Evolutionary conservation across 2,329 filamentous ascomycete genomes (phyloP), one percentile per base, ranked within the genome.

Genomic region (Pseudogymnoascus verrucosus): DNA sequence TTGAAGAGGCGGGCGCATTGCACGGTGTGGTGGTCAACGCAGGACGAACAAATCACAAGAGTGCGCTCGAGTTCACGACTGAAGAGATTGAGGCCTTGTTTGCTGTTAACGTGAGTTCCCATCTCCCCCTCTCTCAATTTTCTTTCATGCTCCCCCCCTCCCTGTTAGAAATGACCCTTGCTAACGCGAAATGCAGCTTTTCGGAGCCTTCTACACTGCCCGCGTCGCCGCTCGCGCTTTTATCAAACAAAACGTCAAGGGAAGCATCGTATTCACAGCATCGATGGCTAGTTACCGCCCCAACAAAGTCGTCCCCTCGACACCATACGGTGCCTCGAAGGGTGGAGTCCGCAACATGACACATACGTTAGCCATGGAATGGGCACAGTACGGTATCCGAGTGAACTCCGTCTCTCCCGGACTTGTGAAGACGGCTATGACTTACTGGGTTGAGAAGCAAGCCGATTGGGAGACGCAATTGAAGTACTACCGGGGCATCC

Each of bases 401-500:
- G 71, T 74, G 47, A 78, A 78, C 68, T 72, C 71, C 5, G 69
- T 78, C 11, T 77, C 74, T 0, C 76, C 76, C 0, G 76, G 65
- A 70, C 67, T 68, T 21, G 65, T 71, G 1, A 68, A 64, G 40
- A 69, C 75, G 0, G 75, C 74, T 2, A 75, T 78, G 73, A 77
- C 76, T 8, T 80, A 81, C 68, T 81, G 77, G 69, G 76, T 82
- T 3, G 78, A 79, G 19, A 74, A 76, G 60, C 76, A 78, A 60
- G 75, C 77, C 0, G 80, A 82, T 65, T 82, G 79, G 78, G 77
- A 80, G 59, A 70, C 78, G 65, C 80, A 83, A 72, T 75, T 82
- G 68, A 78, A 80, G 70, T 82, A 82, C 68, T 83, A 83, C 67
- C 79, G 81, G 7, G 81, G 80, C 1, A 80, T 84, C 73, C 79